Evolutionary conservation across 106 monocot genomes (phyloP).

Genomic region (Triglochin maritima): DNA sequence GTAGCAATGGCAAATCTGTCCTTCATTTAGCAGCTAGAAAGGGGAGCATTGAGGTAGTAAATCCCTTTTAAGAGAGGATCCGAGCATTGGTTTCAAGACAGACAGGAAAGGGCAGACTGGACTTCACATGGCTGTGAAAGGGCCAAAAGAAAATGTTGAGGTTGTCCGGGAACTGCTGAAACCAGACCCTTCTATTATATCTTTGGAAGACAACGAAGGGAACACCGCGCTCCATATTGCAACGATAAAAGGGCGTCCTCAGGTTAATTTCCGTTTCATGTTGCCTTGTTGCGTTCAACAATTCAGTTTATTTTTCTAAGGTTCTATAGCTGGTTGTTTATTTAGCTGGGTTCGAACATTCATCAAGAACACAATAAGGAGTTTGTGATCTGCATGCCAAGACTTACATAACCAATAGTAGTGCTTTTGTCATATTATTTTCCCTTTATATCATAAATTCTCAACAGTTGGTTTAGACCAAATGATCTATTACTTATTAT

Average conservation of each 20-base stretch:
- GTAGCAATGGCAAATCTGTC: slow-evolving; percentile 25
- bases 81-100: not conserved
- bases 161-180: slow-evolving; percentile 10
- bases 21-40: slow-evolving; percentile 21
- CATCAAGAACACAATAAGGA: too few relatives aligned
- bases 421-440: too few relatives aligned
- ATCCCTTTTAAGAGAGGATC: slow-evolving; percentile 5
- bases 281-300: not conserved
- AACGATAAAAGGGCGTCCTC: slow-evolving; percentile 8
- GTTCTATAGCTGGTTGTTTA: too few relatives aligned
- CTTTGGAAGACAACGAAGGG: slow-evolving; percentile 12
- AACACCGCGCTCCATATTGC: slow-evolving; percentile 16
- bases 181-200: slow-evolving; percentile 8
- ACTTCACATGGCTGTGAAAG: slow-evolving; percentile 22
- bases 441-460: too few relatives aligned
- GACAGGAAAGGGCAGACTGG: slow-evolving; percentile 20
- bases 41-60: slow-evolving; percentile 10
- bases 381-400: too few relatives aligned
- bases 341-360: too few relatives aligned
- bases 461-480: too few relatives aligned
- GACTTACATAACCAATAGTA: too few relatives aligned
- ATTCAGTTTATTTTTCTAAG: too few relatives aligned
- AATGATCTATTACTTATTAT: too few relatives aligned
- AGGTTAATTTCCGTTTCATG: not conserved
- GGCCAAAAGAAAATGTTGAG: slow-evolving; percentile 1